Percentiles rank a stretch among this genome's conserved stretches.
Evolutionary conservation across 345 rosid genomes (phyloP).

Genomic region (Eucalyptus sp.): DNA sequence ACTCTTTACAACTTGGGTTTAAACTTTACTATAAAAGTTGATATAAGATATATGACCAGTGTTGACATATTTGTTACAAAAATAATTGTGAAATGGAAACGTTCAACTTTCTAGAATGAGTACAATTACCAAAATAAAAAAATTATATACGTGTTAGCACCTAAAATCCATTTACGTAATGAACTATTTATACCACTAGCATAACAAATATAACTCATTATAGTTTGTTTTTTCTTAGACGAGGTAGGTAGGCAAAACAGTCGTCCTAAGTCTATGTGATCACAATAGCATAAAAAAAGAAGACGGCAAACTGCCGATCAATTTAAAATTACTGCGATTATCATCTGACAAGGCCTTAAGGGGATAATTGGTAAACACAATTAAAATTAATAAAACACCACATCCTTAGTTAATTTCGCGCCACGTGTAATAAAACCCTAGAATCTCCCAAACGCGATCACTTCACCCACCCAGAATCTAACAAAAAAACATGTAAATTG

Average conservation of each 20-base stretch:
- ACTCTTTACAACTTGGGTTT: not conserved
- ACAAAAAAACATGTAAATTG: not conserved
- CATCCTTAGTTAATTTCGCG: not conserved
- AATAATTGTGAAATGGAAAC: not conserved
- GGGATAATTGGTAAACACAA: not conserved
- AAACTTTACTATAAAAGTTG: not conserved
- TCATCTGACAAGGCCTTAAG: not conserved
- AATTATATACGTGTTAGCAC: not conserved
- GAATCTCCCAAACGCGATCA: not conserved
- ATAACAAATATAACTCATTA: not conserved
- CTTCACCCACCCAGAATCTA: not conserved
- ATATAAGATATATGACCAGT: not conserved
- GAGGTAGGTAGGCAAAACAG: not conserved
- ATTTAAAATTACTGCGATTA: not conserved
- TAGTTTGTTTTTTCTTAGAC: not conserved
- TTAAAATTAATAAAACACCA: not conserved
- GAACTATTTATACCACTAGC: not conserved
- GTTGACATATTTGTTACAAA: not conserved
- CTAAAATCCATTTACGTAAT: not conserved
- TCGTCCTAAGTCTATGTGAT: not conserved
- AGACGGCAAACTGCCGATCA: not conserved
- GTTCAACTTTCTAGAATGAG: not conserved
- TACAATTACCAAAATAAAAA: not conserved
- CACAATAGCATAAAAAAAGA: not conserved
- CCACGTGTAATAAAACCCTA: not conserved